Base-by-base conservation (phyloP, 1,139 yeast species). In the Candida sojae region DNA sequence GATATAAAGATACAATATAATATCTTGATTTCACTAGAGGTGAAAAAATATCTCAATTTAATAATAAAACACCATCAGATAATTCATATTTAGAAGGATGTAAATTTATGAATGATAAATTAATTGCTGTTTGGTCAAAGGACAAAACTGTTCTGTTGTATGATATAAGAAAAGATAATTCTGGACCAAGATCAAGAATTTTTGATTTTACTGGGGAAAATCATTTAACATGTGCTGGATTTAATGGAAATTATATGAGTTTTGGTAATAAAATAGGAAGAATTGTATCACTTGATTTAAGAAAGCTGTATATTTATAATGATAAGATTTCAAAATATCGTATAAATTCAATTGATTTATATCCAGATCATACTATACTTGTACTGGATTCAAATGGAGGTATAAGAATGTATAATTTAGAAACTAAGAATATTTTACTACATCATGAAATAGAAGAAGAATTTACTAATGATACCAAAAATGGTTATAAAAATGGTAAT, bases 241-340 rank as follows among this genome's bases (percentile, higher is more conserved):
- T 13, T 12, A 25, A 13, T 37, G 39, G 39, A 13, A 26, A 37
- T 26, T 37, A 37, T 37, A 35, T 35, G 6, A 35, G 26, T 35
- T 23, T 35, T 35, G 38, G 26, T 5, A 44, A 52, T 30, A 62
- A 69, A 21, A 61, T 66, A 44, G 74, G 73, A 2, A 47, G 44
- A 28, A 43, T 65, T 30, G 62, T 62, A 51, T 50, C 59, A 1
- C 53, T 68, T 25, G 74, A 70, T 47, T 51, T 70, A 25, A 59
- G 72, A 33, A 57, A 59, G 34, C 59, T 54, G 35, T 45, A 45
- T 17, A 37, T 61, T 31, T 46, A 53, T 12, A 47, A 55, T 7
- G 62, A 62, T 39, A 6, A 35, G 21, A 48, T 58, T 42, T 5
- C 41, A 40, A 13, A 49, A 49, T n/a, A 43, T 10, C 44, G 53